Evolutionary conservation across 805 yeast species (phyloP), one percentile per base, ranked within the genome.

Genomic region (Metschnikowia cubensis): DNA sequence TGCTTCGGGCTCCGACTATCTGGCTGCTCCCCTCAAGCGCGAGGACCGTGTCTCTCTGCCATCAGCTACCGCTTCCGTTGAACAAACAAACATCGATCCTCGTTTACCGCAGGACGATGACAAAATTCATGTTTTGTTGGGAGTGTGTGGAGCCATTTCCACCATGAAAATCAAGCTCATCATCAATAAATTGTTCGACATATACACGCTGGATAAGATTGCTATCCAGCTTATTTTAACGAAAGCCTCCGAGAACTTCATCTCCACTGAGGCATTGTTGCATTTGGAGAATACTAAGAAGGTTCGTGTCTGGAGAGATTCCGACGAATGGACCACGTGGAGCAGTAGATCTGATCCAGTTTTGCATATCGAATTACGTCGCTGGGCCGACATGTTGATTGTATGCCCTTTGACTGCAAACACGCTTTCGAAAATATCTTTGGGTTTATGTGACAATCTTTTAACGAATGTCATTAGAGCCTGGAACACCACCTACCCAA

Each of bases 331-430:
- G 85, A 60, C 53, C 72, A 82, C 85, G n/a, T 92, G 97, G 86
- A 83, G 84, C 59, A 68, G 75, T 41, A 77, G 95, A 53, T 75
- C 84, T 49, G 98, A 94, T 67, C 97, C 98, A 1, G 96, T 94
- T 35, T 74, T 94, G 56, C 98, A 92, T 69, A 90, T 92, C 58
- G 98, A 94, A 70, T 74, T 92, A 52, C 83, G 98, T 52, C 82
- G 96, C 55, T 92, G 98, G 98, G 98, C 98, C 1, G 97, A 92
- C 68, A 83, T 94, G 39, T 75, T 94, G 44, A 79, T 94, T 20
- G 86, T 92, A 40, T 96, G 96, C n/a, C 99, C 99, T 13, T 73
- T 92, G 57, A 85, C 96, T 14, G 97, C 98, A 5, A 94, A 94
- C 66, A 86, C 98, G 0, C 72, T 92, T 45, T 84, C 96, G 13